These are phyloP conservation scores for Hordeum vulgare DNA, from an alignment of 176 grass and related monocot genomes.

Conservation along the genomic window MorexV3_pseudomolecules_assembly NC_058519.1:538508589-538509088, in stretches of 20 bases:
- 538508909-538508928: not conserved
- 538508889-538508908: not conserved
- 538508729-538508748: constrained; percentile 66
- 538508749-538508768: constrained; percentile 36
- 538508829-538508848: not conserved
- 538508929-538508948: not conserved
- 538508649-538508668: not conserved
- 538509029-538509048: constrained; percentile 58
- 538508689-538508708: constrained; percentile 62
- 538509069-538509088: constrained; percentile 88
- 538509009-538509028: constrained; percentile 62
- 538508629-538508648: constrained; percentile 3
- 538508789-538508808: not conserved
- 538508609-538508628: constrained; percentile 45
- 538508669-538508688: constrained; percentile 16
- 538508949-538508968: not conserved
- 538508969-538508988: not conserved
- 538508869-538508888: not conserved
- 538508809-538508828: not conserved
- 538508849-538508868: not conserved
- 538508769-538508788: constrained; percentile 14
- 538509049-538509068: constrained; percentile 89
- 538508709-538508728: constrained; percentile 91
- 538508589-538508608: constrained; percentile 64
- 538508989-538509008: constrained; percentile 49